Evolutionary conservation across 1,284 basidiomycete species (phyloP).

Genomic region (Gomphus bonarii): DNA sequence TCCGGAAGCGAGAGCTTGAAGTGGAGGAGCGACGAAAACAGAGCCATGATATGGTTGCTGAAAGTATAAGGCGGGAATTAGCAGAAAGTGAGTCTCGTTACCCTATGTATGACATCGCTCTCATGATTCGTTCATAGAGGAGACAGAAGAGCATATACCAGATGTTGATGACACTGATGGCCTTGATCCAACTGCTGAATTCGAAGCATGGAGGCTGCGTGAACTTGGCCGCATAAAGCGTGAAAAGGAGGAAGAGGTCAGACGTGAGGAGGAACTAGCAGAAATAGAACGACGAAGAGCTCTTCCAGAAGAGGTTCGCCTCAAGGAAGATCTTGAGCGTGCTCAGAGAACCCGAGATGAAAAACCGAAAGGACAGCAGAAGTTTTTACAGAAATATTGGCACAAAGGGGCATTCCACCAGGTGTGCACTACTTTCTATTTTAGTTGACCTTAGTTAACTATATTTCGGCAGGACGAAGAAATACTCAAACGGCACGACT

Average conservation of each 20-base stretch:
- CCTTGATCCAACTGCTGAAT: slow-evolving; percentile 83
- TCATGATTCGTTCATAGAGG: slow-evolving; percentile 41
- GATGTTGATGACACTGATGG: slow-evolving; percentile 96
- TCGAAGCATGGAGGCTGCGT: slow-evolving; percentile 91
- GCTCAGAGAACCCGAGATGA: slow-evolving; percentile 73
- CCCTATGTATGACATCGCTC: slow-evolving; percentile 1
- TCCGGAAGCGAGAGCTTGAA: slow-evolving; percentile 51
- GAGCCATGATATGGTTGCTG: slow-evolving; percentile 79
- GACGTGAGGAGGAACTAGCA: slow-evolving; percentile 72
- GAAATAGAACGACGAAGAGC: slow-evolving; percentile 87
- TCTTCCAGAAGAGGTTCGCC: slow-evolving; percentile 83
- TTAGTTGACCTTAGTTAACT: not conserved
- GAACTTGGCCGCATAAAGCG: slow-evolving; percentile 87
- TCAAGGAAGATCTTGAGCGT: slow-evolving; percentile 83
- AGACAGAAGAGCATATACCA: slow-evolving; percentile 71
- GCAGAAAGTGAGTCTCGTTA: slow-evolving; percentile 55
- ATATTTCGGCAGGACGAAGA: slow-evolving; percentile 63
- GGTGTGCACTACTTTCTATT: slow-evolving; percentile 31
- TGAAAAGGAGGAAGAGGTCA: slow-evolving; percentile 78
- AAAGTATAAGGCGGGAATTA: slow-evolving; percentile 76
- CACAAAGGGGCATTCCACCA: slow-evolving; percentile 99
- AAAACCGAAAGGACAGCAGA: slow-evolving; percentile 82
- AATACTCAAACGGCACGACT: slow-evolving; percentile 78
- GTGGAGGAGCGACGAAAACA: slow-evolving; percentile 69
- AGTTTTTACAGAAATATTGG: slow-evolving; percentile 97